A percentile compares a stretch with the other conserved stretches of the same genome.
Evolutionary conservation across 805 yeast species (phyloP).

Genomic region (Nakazawaea populi): DNA sequence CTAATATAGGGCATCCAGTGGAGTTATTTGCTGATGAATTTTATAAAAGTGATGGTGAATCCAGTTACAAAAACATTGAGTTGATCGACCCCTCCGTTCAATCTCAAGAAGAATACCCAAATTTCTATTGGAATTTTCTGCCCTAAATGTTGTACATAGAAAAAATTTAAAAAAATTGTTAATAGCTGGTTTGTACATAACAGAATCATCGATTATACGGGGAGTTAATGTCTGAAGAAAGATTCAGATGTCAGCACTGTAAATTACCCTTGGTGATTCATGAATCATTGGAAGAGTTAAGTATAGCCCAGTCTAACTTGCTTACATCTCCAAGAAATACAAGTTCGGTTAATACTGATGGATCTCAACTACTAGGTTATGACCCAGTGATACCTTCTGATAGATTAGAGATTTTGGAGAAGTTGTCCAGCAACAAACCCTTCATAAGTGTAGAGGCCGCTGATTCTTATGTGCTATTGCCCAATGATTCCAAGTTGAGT

Average conservation of each 20-base stretch:
- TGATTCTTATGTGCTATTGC: constrained; percentile 23
- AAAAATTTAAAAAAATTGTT: not conserved
- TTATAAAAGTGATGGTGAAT: constrained; percentile 8
- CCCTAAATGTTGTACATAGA: not conserved
- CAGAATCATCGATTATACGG: not conserved
- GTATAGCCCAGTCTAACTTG: constrained; percentile 49
- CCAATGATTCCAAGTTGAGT: constrained; percentile 28
- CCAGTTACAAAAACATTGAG: constrained; percentile 1
- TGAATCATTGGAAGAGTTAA: constrained; percentile 44
- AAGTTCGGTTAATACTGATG: constrained; percentile 11
- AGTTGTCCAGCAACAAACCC: constrained; percentile 6
- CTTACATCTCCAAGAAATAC: constrained; percentile 32
- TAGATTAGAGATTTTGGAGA: constrained; percentile 12
- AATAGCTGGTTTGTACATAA: not conserved
- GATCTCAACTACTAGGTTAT: constrained; percentile 12
- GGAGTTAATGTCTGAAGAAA: not conserved
- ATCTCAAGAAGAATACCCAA: constrained; percentile 19
- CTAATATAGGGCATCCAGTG: constrained; percentile 7
- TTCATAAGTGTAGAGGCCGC: constrained; percentile 7
- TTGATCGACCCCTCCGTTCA: constrained; percentile 4
- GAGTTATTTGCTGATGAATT: constrained; percentile 13
- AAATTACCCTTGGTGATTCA: constrained; percentile 52
- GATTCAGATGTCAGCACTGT: constrained; percentile 54
- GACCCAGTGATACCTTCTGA: constrained; percentile 21
- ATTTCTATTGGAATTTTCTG: constrained; percentile 17